Base-by-base conservation (phyloP, 2,329 filamentous ascomycete genomes). In the Diaporthe sp. region DNA sequence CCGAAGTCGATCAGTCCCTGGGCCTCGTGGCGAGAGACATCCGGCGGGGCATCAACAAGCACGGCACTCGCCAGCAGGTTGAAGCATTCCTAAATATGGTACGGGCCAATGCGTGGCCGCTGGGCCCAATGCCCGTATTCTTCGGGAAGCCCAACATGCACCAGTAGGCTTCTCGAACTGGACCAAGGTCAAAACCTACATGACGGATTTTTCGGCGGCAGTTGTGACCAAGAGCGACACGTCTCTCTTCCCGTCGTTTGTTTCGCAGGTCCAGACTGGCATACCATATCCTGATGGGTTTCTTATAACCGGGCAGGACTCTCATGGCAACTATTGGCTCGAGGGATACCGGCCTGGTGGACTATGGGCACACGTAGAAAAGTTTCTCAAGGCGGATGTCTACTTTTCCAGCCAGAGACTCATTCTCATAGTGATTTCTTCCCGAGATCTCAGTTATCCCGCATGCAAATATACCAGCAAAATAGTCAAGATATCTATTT, bases 141-240 rank as follows among this genome's bases (percentile, higher is more conserved):
- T 82, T 83, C 58, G 82, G 82, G 9, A 77, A 80, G 15, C 74
- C 77, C 32, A 76, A 75, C 25, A 83, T 83, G 82, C 77, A 80
- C 47, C 72, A 81, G 27, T 83, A 10, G 79, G 76, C 25, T 80
- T 79, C 69, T 80, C 81, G 4, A 83, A 83, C 76, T 83, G 81
- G 81, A 63, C 71, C 70, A 81, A 81, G 76, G 79, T 80, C 3
- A 76, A 75, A 17, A 51, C 81, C 59, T 82, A 77, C 72, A 73
- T 78, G 32, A 55, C 76, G 2, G 80, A 84, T 72, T 79, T 82
- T 71, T 78, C 79, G 3, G 75, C 78, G 0, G 81, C 81, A 15
- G 42, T 72, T 10, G 58, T 58, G 15, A 35, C 35, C 37, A 65
- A 66, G 42, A 53, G 50, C 8, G 42, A 35, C 4, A 59, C 56